Conservation (phyloP, 116 monocot species). For the Cymodocea nodosa region DNA sequence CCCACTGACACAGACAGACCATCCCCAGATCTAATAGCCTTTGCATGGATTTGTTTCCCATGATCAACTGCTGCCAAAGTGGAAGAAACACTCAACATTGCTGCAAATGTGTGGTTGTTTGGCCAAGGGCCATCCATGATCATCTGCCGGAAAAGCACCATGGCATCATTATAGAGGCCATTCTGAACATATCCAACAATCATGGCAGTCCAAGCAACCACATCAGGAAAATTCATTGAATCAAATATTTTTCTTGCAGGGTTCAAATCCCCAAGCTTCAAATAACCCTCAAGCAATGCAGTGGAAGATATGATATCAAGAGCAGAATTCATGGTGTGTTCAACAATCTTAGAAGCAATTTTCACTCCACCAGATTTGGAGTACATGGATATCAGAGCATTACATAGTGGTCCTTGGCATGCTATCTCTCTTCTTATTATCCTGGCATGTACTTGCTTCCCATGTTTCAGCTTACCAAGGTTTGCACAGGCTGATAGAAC, state of each 20-base stretch:
- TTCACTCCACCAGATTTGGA: slow-evolving; percentile 64
- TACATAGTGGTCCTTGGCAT: slow-evolving; percentile 39
- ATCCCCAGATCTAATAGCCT: slow-evolving; percentile 44
- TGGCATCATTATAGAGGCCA: slow-evolving; percentile 46
- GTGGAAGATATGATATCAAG: slow-evolving; percentile 63
- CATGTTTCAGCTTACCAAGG: slow-evolving; percentile 32
- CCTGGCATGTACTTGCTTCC: slow-evolving; percentile 53
- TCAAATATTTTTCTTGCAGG: slow-evolving; percentile 68
- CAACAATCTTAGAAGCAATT: slow-evolving; percentile 33
- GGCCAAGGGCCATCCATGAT: slow-evolving; percentile 41
- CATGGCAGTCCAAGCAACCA: slow-evolving; percentile 94
- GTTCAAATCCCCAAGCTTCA: slow-evolving; percentile 50
- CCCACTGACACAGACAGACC: slow-evolving; percentile 53
- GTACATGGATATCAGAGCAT: slow-evolving; percentile 89
- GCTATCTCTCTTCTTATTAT: slow-evolving; percentile 34
- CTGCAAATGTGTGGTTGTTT: slow-evolving; percentile 71
- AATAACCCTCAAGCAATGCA: slow-evolving; percentile 80
- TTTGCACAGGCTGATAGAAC: slow-evolving; percentile 71
- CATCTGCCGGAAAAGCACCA: slow-evolving; percentile 56
- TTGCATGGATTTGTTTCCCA: slow-evolving; percentile 71
- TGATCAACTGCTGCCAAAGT: slow-evolving; percentile 40
- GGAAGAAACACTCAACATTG: slow-evolving; percentile 66
- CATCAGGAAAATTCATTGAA: slow-evolving; percentile 57
- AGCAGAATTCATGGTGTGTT: slow-evolving; percentile 12
- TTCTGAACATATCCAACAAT: slow-evolving; percentile 83